Percentiles rank a stretch among this genome's conserved stretches.
Conservation (phyloP, 768 basidiomycete species). For the Trametes sanguinea region DNA sequence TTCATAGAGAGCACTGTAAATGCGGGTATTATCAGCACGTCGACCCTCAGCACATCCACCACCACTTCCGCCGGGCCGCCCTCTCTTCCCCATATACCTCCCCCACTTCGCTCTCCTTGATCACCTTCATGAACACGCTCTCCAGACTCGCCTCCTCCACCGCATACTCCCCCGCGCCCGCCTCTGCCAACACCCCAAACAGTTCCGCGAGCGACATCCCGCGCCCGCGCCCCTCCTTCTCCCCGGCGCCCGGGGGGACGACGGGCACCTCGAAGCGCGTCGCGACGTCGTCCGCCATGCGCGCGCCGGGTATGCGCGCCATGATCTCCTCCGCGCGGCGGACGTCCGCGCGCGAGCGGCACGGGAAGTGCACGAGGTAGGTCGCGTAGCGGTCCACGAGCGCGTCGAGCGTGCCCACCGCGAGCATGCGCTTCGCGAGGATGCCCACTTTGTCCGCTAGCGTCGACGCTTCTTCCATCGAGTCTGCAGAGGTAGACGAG, state of each 20-base stretch:
- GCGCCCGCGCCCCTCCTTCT: background rate
- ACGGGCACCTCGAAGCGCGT: conserved; percentile 77
- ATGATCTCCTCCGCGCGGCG: conserved; percentile 59
- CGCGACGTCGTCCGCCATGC: conserved; percentile 71
- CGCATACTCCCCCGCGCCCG: conserved; percentile 63
- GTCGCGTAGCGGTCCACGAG: conserved; percentile 68
- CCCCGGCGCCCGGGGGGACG: too few species aligned
- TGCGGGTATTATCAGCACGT: too few species aligned
- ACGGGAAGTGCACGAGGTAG: conserved; percentile 80
- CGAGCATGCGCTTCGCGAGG: conserved; percentile 68
- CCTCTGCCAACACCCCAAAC: conserved; percentile 54
- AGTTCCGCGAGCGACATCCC: conserved; percentile 57
- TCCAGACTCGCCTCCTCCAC: conserved; percentile 72
- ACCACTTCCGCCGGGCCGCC: conserved; percentile 11
- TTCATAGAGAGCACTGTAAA: background rate
- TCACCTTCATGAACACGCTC: conserved; percentile 73
- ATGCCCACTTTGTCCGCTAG: conserved; percentile 80
- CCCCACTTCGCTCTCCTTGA: conserved; percentile 57
- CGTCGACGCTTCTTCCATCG: conserved; percentile 84
- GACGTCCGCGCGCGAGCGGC: conserved; percentile 62
- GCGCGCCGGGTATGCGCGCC: conserved; percentile 60
- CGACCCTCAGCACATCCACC: conserved; percentile 17
- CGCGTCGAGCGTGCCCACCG: conserved; percentile 64
- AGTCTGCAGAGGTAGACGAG: conserved; percentile 44
- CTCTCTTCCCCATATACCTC: conserved; percentile 43